Base-by-base conservation (phyloP, 352 stramenopile species). In the Blastocystis sp. region DNA sequence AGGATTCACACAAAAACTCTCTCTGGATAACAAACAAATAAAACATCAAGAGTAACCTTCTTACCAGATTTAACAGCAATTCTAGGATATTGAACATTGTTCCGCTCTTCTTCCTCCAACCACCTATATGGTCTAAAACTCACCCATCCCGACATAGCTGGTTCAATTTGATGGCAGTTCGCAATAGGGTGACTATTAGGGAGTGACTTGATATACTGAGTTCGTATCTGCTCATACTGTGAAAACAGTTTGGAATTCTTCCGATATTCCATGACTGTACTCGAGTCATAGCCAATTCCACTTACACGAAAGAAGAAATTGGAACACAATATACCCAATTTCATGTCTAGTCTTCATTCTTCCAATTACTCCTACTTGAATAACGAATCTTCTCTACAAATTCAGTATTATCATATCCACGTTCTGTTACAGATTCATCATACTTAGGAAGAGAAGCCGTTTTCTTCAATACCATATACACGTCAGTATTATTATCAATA, bases 291-390 rank as follows among this genome's bases (percentile, higher is more conserved):
- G 21, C 71, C 71, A 16, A 83, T 56, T 52, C 71, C 71, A 35
- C 29, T 43, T 14, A 83, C 51, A 35, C 71, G 71, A 56, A 83
- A 83, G 24, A 83, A 66, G 71, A 83, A 83, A 29, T 83, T 66
- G n/a, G 16, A 27, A 16, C 42, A 57, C 24, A 83, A 27, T 16
- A 52, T 35, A 29, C 24, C 71, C 16, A 83, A 46, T 24, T 83
- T 83, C 49, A 83, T 51, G 46, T 83, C 71, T 83, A 63, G n/a
- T 3, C 6, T 37, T 52, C 49, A 83, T 51, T 51, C 71, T 21
- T 37, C 6, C 46, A 11, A 12, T 24, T 2, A 19, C 46, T 27
- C 71, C 43, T 29, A 83, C 71, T 83, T 37, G 54, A 51, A 49
- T 66, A 29, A 3, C 71, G 71, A 67, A 83, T 83, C 24, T 66